These are phyloP conservation scores for Termitomyces sp. DNA, from an alignment of 768 basidiomycete genomes.

Conservation along the genomic window DNA sequence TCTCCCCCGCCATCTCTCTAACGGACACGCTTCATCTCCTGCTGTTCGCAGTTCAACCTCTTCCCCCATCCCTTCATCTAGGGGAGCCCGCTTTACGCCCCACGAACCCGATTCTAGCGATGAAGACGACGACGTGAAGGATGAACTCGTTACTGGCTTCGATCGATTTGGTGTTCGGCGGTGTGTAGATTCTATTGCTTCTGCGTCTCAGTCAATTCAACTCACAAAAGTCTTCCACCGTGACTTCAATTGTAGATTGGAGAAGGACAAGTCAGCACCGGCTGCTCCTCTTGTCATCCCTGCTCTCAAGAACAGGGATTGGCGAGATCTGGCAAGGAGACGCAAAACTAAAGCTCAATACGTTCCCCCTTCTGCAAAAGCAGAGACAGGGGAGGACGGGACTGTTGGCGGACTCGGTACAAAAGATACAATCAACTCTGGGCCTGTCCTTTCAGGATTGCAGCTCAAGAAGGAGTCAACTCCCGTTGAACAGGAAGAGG, in stretches of 20 bases:
- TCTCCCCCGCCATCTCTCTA: constrained; percentile 52
- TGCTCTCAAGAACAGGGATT: constrained; percentile 83
- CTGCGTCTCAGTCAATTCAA: constrained; percentile 50
- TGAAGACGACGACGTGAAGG: constrained; percentile 61
- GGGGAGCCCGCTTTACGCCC: constrained; percentile 21
- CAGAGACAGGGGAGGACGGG: constrained; percentile 59
- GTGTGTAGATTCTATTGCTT: constrained; percentile 54
- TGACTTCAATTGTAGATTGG: constrained; percentile 33
- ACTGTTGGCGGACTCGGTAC: constrained; percentile 78
- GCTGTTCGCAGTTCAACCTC: constrained; percentile 44
- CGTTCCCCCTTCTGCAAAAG: constrained; percentile 61
- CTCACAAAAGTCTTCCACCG: constrained; percentile 59
- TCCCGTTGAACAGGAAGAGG: constrained; percentile 30
- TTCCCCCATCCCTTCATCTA: constrained; percentile 36
- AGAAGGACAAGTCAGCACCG: constrained; percentile 42
- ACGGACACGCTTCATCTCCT: constrained; percentile 34
- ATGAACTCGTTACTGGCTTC: constrained; percentile 71
- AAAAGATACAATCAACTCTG: constrained; percentile 72
- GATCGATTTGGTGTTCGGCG: constrained; percentile 77
- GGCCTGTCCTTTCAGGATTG: constrained; percentile 67
- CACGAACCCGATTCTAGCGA: constrained; percentile 52
- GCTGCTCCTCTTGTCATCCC: constrained; percentile 81
- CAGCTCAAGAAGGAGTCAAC: constrained; percentile 42
- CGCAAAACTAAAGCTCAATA: constrained; percentile 54
- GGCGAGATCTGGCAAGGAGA: constrained; percentile 77